A percentile compares a stretch with the other conserved stretches of the same genome.
These are phyloP conservation scores for Globisporangium recalcitrans DNA, from an alignment of 352 stramenopile species.

Conservation along the genomic window DNA sequence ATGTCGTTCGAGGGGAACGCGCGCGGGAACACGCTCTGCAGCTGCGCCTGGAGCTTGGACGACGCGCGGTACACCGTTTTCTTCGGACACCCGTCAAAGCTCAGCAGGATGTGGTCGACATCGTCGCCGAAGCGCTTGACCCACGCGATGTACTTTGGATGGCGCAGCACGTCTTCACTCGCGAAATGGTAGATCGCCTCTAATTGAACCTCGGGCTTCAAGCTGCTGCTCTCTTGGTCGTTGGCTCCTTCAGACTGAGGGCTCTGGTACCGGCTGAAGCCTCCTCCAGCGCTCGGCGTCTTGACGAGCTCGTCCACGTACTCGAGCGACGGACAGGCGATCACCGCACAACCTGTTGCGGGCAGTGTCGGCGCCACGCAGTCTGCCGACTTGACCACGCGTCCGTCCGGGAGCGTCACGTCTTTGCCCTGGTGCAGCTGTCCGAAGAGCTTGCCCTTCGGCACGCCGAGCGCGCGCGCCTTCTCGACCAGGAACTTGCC, in stretches of 20 bases:
- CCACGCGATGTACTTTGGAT: conserved; percentile 63
- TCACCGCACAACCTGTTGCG: conserved; percentile 38
- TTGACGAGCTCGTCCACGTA: conserved; percentile 57
- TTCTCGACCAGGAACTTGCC: conserved; percentile 80
- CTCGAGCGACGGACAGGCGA: conserved; percentile 55
- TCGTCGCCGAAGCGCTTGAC: conserved; percentile 43
- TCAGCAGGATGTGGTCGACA: conserved; percentile 57
- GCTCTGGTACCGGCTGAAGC: conserved; percentile 38
- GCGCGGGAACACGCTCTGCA: conserved; percentile 58
- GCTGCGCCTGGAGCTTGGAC: conserved; percentile 59
- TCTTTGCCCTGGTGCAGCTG: conserved; percentile 77
- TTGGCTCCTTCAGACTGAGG: conserved; percentile 14
- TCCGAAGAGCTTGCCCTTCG: conserved; percentile 72
- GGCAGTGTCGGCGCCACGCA: conserved; percentile 67
- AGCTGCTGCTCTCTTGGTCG: conserved; percentile 3
- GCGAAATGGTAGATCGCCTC: conserved; percentile 64
- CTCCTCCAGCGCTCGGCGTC: not conserved
- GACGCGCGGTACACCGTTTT: conserved; percentile 77
- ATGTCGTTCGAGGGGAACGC: conserved; percentile 50
- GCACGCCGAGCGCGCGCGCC: conserved; percentile 60
- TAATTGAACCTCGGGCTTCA: conserved; percentile 39
- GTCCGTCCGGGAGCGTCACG: conserved; percentile 59
- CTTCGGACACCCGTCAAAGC: conserved; percentile 37
- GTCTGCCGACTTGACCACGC: conserved; percentile 56
- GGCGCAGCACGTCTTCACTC: conserved; percentile 32